Evolutionary conservation across 306 rosid species (phyloP).

Genomic region (Cucumis melo): DNA sequence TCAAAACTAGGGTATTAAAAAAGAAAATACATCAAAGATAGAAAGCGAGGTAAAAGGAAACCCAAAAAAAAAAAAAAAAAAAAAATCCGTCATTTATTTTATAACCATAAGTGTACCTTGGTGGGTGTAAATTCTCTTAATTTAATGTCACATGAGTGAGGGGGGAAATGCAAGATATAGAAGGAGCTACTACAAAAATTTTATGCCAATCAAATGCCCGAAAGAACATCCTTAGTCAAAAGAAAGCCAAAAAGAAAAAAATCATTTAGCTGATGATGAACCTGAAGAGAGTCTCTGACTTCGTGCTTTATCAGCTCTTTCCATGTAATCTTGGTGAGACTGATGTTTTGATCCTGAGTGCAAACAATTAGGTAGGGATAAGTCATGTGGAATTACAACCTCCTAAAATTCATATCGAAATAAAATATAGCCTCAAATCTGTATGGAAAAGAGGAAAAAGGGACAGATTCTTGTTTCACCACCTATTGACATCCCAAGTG

Average conservation of each 20-base stretch:
- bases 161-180: neutral
- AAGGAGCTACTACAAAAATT: neutral
- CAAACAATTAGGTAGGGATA: slow-evolving; percentile 7
- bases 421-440: neutral
- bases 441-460: neutral
- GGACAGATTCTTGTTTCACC: neutral
- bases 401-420: neutral
- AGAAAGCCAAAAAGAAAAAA: slow-evolving; percentile 8
- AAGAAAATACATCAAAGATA: neutral
- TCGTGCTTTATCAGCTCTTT: slow-evolving; percentile 87
- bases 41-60: neutral
- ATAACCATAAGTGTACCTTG: neutral
- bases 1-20: neutral
- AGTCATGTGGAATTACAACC: neutral
- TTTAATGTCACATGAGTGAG: neutral
- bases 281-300: slow-evolving; percentile 77
- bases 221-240: slow-evolving; percentile 3
- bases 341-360: slow-evolving; percentile 58
- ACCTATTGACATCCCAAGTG: neutral
- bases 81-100: neutral
- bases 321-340: slow-evolving; percentile 95
- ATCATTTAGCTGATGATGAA: slow-evolving; percentile 54
- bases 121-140: neutral
- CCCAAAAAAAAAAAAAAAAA: neutral
- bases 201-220: slow-evolving; percentile 7